Evolutionary conservation across 257 asterid species (phyloP).

Genomic region (Gentiana straminea): DNA sequence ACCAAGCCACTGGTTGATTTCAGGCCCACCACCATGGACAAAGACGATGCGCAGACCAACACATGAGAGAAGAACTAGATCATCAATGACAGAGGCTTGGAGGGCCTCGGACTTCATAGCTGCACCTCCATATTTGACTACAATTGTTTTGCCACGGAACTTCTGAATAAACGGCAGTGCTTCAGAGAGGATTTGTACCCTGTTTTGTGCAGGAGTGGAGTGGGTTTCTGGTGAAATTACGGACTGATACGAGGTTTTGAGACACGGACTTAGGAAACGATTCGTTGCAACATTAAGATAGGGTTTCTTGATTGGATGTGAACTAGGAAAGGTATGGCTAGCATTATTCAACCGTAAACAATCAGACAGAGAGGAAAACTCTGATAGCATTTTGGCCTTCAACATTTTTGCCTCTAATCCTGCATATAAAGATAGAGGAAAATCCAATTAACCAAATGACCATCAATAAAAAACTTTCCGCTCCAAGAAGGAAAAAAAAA

Average conservation of each 20-base stretch:
- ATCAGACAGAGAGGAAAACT: conserved; percentile 18
- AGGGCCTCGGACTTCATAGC: conserved; percentile 77
- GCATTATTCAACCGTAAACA: conserved; percentile 15
- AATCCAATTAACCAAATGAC: conserved; percentile 1
- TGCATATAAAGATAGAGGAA: not conserved
- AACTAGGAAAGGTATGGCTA: conserved; percentile 12
- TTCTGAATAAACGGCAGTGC: conserved; percentile 71
- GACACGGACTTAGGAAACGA: conserved; percentile 17
- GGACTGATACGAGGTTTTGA: conserved; percentile 34
- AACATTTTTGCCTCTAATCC: conserved; percentile 23
- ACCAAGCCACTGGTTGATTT: conserved; percentile 71
- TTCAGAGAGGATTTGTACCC: conserved; percentile 65
- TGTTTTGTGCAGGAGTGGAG: conserved; percentile 40
- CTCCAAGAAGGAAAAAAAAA: no score
- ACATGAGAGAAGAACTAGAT: conserved; percentile 71
- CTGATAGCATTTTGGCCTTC: conserved; percentile 36
- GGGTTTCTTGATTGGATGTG: conserved; percentile 6
- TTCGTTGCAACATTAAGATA: conserved; percentile 11
- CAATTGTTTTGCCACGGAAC: conserved; percentile 73
- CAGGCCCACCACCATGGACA: conserved; percentile 83
- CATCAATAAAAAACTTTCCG: no score
- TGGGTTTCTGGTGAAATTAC: conserved; percentile 20
- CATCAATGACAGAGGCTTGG: conserved; percentile 75
- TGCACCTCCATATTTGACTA: conserved; percentile 85
- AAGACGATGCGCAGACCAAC: conserved; percentile 71